Evolutionary conservation across 2,329 filamentous ascomycete genomes (phyloP).

Genomic region (Colletotrichum falcatum): DNA sequence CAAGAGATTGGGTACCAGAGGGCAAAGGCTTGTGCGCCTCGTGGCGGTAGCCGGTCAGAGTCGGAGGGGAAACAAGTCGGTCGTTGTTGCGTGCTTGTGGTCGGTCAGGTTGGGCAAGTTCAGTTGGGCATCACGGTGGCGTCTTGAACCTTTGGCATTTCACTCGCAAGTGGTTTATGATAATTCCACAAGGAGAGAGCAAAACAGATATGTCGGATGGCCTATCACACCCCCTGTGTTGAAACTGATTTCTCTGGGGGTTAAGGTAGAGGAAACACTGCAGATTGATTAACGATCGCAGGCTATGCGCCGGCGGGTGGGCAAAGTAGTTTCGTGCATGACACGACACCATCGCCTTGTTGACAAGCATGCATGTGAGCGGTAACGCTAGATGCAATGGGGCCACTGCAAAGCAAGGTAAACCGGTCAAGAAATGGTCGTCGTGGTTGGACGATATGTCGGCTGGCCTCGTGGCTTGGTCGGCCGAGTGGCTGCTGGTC

Average conservation of each 20-base stretch:
- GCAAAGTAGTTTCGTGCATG: slow-evolving; percentile 39
- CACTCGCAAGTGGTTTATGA: slow-evolving; percentile 10
- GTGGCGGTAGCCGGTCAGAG: not conserved
- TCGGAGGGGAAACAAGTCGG: not conserved
- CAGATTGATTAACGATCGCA: slow-evolving; percentile 33
- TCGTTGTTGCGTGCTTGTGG: not conserved
- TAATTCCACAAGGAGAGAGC: slow-evolving; percentile 6
- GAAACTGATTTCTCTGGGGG: slow-evolving; percentile 31
- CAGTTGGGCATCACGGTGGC: slow-evolving; percentile 1
- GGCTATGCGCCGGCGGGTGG: slow-evolving; percentile 16
- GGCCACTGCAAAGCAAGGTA: slow-evolving; percentile 13
- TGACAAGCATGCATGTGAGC: slow-evolving; percentile 31
- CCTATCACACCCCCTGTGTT: slow-evolving; percentile 17
- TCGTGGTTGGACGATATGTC: slow-evolving; percentile 29
- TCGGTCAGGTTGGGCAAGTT: slow-evolving; percentile 6
- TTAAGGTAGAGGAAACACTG: slow-evolving; percentile 23
- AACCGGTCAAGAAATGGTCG: not conserved
- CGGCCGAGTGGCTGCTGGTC: slow-evolving; percentile 35
- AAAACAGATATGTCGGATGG: slow-evolving; percentile 21
- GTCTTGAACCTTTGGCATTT: slow-evolving; percentile 19
- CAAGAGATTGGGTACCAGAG: slow-evolving; percentile 28
- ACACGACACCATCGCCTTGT: slow-evolving; percentile 26
- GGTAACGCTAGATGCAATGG: slow-evolving; percentile 14
- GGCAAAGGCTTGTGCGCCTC: not conserved
- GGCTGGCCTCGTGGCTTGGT: slow-evolving; percentile 33